These are phyloP conservation scores for Trichophyton simii DNA, from an alignment of 2,329 filamentous ascomycete genomes.

Conservation along the genomic window DNA sequence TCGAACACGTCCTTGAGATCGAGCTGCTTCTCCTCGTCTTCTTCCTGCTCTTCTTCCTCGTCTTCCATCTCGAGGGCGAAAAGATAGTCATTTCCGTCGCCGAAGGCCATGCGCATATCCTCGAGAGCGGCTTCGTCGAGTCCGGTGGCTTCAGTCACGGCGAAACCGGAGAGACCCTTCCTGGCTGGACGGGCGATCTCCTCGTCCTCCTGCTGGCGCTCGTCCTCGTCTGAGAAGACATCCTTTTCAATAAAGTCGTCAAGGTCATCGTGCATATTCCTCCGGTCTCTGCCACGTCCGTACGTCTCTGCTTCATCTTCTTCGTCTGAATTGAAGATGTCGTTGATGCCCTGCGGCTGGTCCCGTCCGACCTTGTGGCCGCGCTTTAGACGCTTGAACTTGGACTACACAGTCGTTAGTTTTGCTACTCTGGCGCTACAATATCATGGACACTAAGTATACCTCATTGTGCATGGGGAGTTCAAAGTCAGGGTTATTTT, in stretches of 20 bases:
- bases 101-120: conserved; percentile 93
- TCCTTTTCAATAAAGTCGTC: conserved; percentile 97
- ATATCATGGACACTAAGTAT: conserved; percentile 15
- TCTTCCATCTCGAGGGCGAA: conserved; percentile 88
- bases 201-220: conserved; percentile 66
- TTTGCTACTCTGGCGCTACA: too few relatives aligned
- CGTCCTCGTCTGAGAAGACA: conserved; percentile 73
- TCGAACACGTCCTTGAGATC: conserved; percentile 98
- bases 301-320: conserved; percentile 53
- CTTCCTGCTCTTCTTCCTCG: conserved; percentile 63
- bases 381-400: conserved; percentile 93
- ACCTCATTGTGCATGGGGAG: conserved; percentile 58
- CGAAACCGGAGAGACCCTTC: conserved; percentile 52
- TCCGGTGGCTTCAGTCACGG: conserved; percentile 65
- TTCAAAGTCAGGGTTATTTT: conserved; percentile 59
- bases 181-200: conserved; percentile 75
- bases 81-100: conserved; percentile 87
- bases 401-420: conserved; percentile 36
- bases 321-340: conserved; percentile 94
- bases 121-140: conserved; percentile 87
- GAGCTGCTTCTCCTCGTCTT: conserved; percentile 67
- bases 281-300: conserved; percentile 36
- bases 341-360: conserved; percentile 58
- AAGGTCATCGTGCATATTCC: conserved; percentile 63
- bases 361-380: conserved; percentile 61